phyloP scores from a whole-genome alignment of 2,329 filamentous ascomycete genomes.

The Didymella sp. region DNA sequence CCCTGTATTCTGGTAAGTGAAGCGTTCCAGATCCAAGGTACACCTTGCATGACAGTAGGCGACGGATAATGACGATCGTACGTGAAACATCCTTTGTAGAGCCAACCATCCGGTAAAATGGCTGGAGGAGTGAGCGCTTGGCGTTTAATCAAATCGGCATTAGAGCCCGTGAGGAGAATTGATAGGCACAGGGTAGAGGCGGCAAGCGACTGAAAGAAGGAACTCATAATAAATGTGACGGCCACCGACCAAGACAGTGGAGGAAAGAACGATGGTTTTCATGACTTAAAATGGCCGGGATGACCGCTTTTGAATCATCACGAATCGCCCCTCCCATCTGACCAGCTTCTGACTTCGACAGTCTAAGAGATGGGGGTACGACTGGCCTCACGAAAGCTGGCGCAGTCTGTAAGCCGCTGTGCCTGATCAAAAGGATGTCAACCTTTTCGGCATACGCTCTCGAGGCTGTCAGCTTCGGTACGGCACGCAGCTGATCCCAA shows the following conservation, averaged over 20 bases:
- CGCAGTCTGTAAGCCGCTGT: neutral
- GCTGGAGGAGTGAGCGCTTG: slow-evolving; percentile 10
- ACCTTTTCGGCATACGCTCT: neutral
- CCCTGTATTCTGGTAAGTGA: slow-evolving; percentile 15
- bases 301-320: slow-evolving; percentile 5
- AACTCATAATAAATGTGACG: slow-evolving; percentile 8
- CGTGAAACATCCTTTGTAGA: slow-evolving; percentile 40
- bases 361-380: neutral
- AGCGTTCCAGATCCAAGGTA: neutral
- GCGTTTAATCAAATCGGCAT: slow-evolving; percentile 9
- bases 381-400: slow-evolving; percentile 4
- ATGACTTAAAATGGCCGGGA: slow-evolving; percentile 1
- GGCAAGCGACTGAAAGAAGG: neutral
- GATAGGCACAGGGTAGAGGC: slow-evolving; percentile 10
- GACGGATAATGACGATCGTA: slow-evolving; percentile 19
- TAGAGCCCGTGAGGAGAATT: slow-evolving; percentile 1
- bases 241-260: neutral
- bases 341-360: slow-evolving; percentile 1
- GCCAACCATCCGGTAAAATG: slow-evolving; percentile 25
- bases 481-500: neutral
- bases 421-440: neutral
- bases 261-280: neutral
- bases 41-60: neutral
- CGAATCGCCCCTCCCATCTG: neutral
- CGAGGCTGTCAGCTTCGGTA: slow-evolving; percentile 2